Evolutionary conservation across 371 early-diverging fungal genomes (phyloP), one percentile per base, ranked within the genome.

Genomic region (Smittium mucronatum): DNA sequence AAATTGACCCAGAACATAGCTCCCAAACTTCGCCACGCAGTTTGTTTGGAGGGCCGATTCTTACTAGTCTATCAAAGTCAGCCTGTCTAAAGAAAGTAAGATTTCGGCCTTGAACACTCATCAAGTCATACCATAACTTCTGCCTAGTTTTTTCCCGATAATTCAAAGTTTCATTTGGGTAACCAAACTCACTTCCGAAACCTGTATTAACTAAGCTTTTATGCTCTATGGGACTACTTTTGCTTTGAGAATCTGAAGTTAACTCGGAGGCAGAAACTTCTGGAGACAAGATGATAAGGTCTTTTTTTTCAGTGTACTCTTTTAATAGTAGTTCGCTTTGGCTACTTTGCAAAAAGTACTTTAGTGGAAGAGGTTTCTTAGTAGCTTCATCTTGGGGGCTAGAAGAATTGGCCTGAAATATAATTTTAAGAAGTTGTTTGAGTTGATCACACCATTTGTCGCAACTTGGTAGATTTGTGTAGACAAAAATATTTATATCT

Each of bases 1-100:
- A 93, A 69, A 94, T 86, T 2, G 95, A 87, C 2, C 98, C 98
- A 28, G 89, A 89, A 75, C 91, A 90, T 2, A 90, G 77, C 78
- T 97, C 97, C 98, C 98, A 98, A 15, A 96, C 83, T 78, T 98
- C 98, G 16, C 96, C 95, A 32, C 98, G 88, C 68, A 97, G 76
- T 31, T 82, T 76, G 75, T 93, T 93, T 0, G 97, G 94, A 57
- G 97, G 78, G 5, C 98, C 98, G 0, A 95, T 88, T 5, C 95
- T 87, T 28, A 95, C 88, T 57, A 98, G 82, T 68, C 91, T 90
- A n/a, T 88, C 83, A 78, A 94, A 95, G 30, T 88, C 90, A 1
- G 92, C 85, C 0, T 86, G 81, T 31, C 90, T 86, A 25, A 93
- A 76, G 59, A 92, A 78, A 0, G 97, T 92, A 73, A 98, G 73